phyloP scores from a whole-genome alignment of 192 early-diverging fungal species.

The Backusella parvicylindrica region DNA sequence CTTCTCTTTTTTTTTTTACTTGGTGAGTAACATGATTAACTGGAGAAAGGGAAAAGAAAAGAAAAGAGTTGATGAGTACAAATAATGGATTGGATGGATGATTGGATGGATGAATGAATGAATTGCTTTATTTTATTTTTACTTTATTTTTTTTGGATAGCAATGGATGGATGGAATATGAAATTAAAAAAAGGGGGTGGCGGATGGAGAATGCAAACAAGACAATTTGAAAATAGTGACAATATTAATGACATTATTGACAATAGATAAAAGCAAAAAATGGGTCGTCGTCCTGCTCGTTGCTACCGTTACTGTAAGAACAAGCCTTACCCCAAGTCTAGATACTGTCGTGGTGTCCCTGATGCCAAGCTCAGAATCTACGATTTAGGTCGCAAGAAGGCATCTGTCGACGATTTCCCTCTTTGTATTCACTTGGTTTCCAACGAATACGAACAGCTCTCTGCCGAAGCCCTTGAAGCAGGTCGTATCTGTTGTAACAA shows the following conservation, averaged over 20 bases:
- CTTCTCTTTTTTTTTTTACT: slow-evolving; percentile 15
- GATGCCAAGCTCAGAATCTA: slow-evolving; percentile 98
- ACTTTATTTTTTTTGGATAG: too few species aligned
- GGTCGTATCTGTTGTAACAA: slow-evolving; percentile 98
- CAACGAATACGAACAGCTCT: slow-evolving; percentile 97
- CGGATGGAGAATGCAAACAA: too few species aligned
- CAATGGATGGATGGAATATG: not conserved
- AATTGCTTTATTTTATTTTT: too few species aligned
- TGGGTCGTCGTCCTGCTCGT: slow-evolving; percentile 99
- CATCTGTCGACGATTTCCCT: slow-evolving; percentile 96
- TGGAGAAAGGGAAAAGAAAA: not conserved
- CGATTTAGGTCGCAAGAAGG: slow-evolving; percentile 98
- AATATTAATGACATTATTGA: not conserved
- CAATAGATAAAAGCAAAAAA: slow-evolving; percentile 21
- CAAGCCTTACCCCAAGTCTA: slow-evolving; percentile 99
- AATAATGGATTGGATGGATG: not conserved
- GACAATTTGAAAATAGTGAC: not conserved
- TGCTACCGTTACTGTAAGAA: slow-evolving; percentile 99
- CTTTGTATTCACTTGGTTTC: slow-evolving; percentile 92
- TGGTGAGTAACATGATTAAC: slow-evolving; percentile 3
- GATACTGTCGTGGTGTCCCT: slow-evolving; percentile 98
- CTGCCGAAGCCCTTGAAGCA: slow-evolving; percentile 97
- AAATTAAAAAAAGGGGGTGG: not conserved
- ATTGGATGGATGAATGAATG: slow-evolving; percentile 10
- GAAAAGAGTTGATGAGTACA: not conserved